Conservation (phyloP, 805 yeast genomes). For the Maudiozyma serrabonitensis region DNA sequence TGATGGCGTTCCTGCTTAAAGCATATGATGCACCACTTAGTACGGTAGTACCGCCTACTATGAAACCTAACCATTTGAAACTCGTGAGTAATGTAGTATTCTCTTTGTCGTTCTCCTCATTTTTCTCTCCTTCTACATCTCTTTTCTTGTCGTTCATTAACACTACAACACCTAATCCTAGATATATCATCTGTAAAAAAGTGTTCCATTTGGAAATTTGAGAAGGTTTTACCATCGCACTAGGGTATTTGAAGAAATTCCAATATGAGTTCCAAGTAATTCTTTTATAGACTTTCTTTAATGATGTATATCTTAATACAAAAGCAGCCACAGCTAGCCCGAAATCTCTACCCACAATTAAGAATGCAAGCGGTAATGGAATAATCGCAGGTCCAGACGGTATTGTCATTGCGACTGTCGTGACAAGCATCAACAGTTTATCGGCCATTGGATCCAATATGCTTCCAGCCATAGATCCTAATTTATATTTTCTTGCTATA, state of each 20-base stretch:
- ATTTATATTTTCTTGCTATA: conserved; percentile 71
- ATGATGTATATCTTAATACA: conserved; percentile 57
- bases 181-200: conserved; percentile 81
- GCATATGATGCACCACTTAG: conserved; percentile 72
- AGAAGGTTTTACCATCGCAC: conserved; percentile 85
- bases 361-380: conserved; percentile 55
- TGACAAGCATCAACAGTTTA: conserved; percentile 75
- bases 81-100: neutral
- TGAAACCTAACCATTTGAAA: conserved; percentile 35
- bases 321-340: conserved; percentile 63
- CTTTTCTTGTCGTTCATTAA: conserved; percentile 10
- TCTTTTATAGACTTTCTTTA: conserved; percentile 14
- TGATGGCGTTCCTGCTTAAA: conserved; percentile 57
- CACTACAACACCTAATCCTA: conserved; percentile 50
- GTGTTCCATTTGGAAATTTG: conserved; percentile 82
- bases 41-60: conserved; percentile 62
- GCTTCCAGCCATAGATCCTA: conserved; percentile 78
- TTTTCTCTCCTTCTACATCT: conserved; percentile 2
- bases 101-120: conserved; percentile 2
- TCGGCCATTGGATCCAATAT: conserved; percentile 95
- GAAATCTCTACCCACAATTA: conserved; percentile 80
- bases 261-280: conserved; percentile 56
- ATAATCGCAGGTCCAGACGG: conserved; percentile 44
- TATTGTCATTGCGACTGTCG: conserved; percentile 65
- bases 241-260: conserved; percentile 63